Conservation (phyloP, 2,329 filamentous ascomycete species). For the Rosellinia necatrix region DNA sequence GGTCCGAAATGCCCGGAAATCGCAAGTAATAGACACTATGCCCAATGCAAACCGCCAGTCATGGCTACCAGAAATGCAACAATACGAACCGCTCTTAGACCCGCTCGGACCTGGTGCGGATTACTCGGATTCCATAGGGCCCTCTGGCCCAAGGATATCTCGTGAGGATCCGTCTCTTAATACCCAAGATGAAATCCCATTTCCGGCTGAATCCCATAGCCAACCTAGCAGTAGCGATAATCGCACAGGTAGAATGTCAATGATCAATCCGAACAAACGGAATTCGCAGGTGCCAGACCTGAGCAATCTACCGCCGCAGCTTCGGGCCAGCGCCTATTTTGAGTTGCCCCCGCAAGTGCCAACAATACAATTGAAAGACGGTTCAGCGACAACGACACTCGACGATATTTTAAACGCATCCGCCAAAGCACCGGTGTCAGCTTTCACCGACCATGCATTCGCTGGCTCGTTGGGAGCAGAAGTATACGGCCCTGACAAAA, state of each 20-base stretch:
- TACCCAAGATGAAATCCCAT: constrained; percentile 17
- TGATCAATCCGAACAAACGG: constrained; percentile 43
- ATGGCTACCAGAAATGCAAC: constrained; percentile 40
- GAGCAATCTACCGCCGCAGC: constrained; percentile 73
- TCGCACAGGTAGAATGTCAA: constrained; percentile 37
- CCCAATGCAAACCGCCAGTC: constrained; percentile 46
- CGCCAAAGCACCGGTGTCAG: constrained; percentile 81
- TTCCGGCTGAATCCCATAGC: constrained; percentile 14
- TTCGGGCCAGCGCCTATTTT: constrained; percentile 91
- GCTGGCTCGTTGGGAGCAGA: constrained; percentile 76
- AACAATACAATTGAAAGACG: constrained; percentile 66
- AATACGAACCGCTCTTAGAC: constrained; percentile 38
- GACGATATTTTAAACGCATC: constrained; percentile 93
- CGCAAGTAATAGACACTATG: constrained; percentile 72
- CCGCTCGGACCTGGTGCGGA: constrained; percentile 35
- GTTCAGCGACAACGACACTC: constrained; percentile 85
- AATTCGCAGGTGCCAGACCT: constrained; percentile 47
- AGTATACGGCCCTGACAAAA: constrained; percentile 69
- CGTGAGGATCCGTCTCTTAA: constrained; percentile 4
- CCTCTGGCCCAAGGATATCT: not conserved
- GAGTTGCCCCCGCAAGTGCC: constrained; percentile 65
- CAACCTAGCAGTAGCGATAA: constrained; percentile 18
- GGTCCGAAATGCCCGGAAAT: constrained; percentile 71
- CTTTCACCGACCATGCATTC: constrained; percentile 88
- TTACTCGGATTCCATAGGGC: constrained; percentile 1